Conservation (phyloP, 1,284 basidiomycete genomes). For the Fomes fomentarius region DNA sequence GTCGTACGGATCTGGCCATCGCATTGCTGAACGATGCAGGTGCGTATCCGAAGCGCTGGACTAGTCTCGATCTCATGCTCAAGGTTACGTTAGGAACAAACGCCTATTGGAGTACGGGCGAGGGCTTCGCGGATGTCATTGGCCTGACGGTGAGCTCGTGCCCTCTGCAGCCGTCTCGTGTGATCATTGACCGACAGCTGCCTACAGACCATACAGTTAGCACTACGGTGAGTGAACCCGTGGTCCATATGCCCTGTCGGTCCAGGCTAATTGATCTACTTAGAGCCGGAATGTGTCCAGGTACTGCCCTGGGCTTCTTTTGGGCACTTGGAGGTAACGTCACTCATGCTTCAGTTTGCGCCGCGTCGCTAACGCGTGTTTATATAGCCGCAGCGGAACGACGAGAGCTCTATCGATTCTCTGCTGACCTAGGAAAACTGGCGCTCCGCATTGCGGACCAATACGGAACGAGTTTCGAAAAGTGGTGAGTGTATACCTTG, state of each 20-base stretch:
- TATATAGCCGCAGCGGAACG: constrained; percentile 57
- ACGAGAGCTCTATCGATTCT: constrained; percentile 65
- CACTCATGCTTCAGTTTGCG: background rate
- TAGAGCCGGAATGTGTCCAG: constrained; percentile 68
- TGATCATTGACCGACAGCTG: background rate
- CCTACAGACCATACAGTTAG: constrained; percentile 62
- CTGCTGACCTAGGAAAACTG: constrained; percentile 65
- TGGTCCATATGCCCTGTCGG: background rate
- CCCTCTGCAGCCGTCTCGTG: constrained; percentile 4
- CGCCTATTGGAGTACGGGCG: constrained; percentile 67
- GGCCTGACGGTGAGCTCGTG: constrained; percentile 58
- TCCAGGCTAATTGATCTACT: constrained; percentile 3
- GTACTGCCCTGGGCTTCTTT: constrained; percentile 69
- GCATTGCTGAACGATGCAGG: constrained; percentile 69
- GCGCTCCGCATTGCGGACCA: constrained; percentile 65
- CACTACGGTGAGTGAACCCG: constrained; percentile 48
- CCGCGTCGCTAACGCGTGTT: background rate
- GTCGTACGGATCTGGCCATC: constrained; percentile 61
- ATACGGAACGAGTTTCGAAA: constrained; percentile 64
- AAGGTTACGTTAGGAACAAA: constrained; percentile 48
- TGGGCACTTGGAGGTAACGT: constrained; percentile 64
- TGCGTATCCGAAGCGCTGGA: constrained; percentile 27
- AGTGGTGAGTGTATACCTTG: constrained; percentile 48
- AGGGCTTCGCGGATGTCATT: constrained; percentile 61
- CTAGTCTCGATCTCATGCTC: constrained; percentile 10